These are phyloP conservation scores for Mucor lusitanicus DNA, from an alignment of 371 early-diverging fungal genomes.

Conservation along the genomic window DNA sequence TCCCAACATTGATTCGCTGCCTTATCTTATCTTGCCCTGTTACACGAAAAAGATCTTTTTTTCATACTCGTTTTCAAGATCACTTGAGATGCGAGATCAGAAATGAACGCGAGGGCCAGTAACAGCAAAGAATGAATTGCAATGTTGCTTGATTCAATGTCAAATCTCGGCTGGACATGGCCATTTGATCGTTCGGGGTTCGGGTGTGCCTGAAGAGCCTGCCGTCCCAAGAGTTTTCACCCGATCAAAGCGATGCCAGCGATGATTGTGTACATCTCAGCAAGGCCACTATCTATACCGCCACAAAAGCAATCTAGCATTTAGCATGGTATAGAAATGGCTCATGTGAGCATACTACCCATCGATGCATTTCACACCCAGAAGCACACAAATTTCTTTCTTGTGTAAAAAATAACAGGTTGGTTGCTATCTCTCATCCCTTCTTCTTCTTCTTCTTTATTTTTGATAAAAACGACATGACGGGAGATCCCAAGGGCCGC, in stretches of 20 bases:
- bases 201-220: background rate
- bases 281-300: no score
- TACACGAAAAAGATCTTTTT: background rate
- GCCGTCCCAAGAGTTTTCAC: background rate
- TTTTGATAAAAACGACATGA: background rate
- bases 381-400: background rate
- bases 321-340: background rate
- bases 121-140: background rate
- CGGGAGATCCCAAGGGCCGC: conserved; percentile 3
- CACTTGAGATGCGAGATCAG: background rate
- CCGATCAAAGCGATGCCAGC: background rate
- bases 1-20: background rate
- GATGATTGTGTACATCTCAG: no score
- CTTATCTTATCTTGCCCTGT: background rate
- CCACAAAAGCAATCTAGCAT: no score
- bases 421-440: background rate
- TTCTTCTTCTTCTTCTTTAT: background rate
- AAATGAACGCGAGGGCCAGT: background rate
- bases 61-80: background rate
- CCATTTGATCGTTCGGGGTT: background rate
- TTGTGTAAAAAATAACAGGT: no score
- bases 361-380: background rate
- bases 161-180: background rate
- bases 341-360: background rate
- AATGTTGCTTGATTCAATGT: background rate